Evolutionary conservation across 2,329 filamentous ascomycete species (phyloP).

Genomic region (Arachnomyces sp.): DNA sequence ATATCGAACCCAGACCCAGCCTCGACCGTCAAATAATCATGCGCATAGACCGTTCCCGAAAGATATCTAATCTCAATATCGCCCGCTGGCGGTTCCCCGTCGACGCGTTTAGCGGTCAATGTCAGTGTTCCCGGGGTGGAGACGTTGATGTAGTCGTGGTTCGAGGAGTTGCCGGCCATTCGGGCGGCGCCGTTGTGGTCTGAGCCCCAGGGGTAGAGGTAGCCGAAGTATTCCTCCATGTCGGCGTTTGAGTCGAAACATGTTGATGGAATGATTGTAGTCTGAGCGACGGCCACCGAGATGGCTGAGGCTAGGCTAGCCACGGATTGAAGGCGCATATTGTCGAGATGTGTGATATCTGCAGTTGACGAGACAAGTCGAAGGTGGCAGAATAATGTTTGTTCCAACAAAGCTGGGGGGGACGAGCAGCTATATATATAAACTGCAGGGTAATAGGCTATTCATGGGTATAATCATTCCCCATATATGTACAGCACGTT

Average conservation of each 20-base stretch:
- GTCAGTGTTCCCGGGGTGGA: conserved; percentile 33
- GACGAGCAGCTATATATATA: no score
- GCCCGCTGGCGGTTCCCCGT: conserved; percentile 21
- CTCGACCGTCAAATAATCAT: conserved; percentile 33
- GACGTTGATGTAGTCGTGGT: conserved; percentile 38
- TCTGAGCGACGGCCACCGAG: background rate
- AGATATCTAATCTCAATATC: conserved; percentile 42
- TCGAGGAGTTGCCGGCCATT: conserved; percentile 32
- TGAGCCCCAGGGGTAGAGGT: conserved; percentile 51
- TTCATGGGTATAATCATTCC: no score
- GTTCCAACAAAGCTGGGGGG: no score
- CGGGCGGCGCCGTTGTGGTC: conserved; percentile 51
- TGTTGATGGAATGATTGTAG: conserved; percentile 16
- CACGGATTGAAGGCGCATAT: no score
- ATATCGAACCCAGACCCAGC: conserved; percentile 33
- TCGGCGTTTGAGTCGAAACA: conserved; percentile 24
- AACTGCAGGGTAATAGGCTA: no score
- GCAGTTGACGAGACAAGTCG: no score
- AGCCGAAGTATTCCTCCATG: conserved; percentile 38
- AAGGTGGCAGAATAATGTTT: no score
- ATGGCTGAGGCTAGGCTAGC: no score
- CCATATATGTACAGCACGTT: no score
- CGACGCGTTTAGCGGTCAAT: conserved; percentile 40
- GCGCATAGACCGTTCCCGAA: conserved; percentile 40
- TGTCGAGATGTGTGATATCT: no score